Percentiles rank a stretch among this genome's conserved stretches.
phyloP scores from a whole-genome alignment of 306 rosid species.

The Dalbergia oliveri region DNA sequence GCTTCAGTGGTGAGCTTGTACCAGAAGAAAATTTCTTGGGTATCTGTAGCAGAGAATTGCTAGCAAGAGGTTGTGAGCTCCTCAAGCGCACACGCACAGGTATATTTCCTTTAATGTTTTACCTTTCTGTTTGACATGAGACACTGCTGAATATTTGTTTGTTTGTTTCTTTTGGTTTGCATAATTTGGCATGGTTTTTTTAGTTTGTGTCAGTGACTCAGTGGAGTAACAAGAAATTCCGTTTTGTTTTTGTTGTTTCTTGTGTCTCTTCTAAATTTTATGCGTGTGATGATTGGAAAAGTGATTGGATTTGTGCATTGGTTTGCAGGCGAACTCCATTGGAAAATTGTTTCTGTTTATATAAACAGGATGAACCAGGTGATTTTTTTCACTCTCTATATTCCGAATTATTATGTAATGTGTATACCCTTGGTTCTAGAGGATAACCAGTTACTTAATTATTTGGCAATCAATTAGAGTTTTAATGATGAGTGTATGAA shows the following conservation, averaged over 20 bases:
- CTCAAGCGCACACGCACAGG: slow-evolving; percentile 97
- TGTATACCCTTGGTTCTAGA: slow-evolving; percentile 14
- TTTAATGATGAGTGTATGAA: slow-evolving; percentile 62
- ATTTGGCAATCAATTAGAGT: slow-evolving; percentile 66
- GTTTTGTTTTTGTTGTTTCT: not conserved
- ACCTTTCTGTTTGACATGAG: not conserved
- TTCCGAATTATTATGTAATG: slow-evolving; percentile 17
- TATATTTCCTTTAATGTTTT: slow-evolving; percentile 30
- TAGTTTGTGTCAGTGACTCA: not conserved
- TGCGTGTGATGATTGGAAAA: not conserved
- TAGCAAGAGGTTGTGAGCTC: slow-evolving; percentile 87
- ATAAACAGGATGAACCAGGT: slow-evolving; percentile 87
- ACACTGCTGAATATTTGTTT: not conserved
- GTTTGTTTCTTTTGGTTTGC: not conserved
- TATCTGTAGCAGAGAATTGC: slow-evolving; percentile 76
- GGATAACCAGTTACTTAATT: slow-evolving; percentile 44
- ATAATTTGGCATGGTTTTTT: not conserved
- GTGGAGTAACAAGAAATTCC: not conserved
- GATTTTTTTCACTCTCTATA: slow-evolving; percentile 10
- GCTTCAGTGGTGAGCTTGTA: slow-evolving; percentile 79
- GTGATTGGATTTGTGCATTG: slow-evolving; percentile 40
- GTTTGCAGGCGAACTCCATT: slow-evolving; percentile 93
- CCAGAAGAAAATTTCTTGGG: slow-evolving; percentile 83
- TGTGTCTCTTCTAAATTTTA: slow-evolving; percentile 5
- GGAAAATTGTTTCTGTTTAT: slow-evolving; percentile 95